Evolutionary conservation across 495 filamentous ascomycete genomes (phyloP).

Genomic region (Pseudotulostoma volvatum): DNA sequence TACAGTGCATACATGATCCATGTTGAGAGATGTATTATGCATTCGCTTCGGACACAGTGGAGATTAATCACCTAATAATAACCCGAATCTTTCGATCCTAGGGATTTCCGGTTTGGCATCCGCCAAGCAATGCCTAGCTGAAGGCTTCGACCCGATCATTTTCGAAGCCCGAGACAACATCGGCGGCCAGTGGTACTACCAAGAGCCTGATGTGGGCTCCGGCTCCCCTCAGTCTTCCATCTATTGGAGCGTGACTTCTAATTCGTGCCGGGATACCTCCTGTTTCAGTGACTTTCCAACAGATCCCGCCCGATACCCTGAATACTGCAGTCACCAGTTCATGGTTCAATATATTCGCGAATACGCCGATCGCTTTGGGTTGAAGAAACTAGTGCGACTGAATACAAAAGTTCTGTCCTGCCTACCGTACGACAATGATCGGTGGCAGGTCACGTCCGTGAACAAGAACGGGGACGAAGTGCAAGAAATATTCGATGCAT

Average conservation of each 20-base stretch:
- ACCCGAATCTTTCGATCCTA: neutral
- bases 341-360: slow-evolving; percentile 14
- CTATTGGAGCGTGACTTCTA: slow-evolving; percentile 12
- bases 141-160: slow-evolving; percentile 9
- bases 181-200: slow-evolving; percentile 13
- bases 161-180: slow-evolving; percentile 14
- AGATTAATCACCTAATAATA: neutral
- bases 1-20: too few species aligned
- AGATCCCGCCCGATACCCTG: slow-evolving; percentile 13
- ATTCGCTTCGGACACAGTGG: too few species aligned
- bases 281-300: slow-evolving; percentile 20
- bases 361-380: slow-evolving; percentile 15
- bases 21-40: too few species aligned
- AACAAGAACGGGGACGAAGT: neutral
- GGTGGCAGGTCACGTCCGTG: neutral
- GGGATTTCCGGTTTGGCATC: slow-evolving; percentile 12
- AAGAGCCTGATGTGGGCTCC: slow-evolving; percentile 1
- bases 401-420: slow-evolving; percentile 10
- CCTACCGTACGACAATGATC: slow-evolving; percentile 2
- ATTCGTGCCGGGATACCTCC: slow-evolving; percentile 13
- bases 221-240: slow-evolving; percentile 9
- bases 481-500: slow-evolving; percentile 9
- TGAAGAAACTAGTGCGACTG: slow-evolving; percentile 10
- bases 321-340: slow-evolving; percentile 9
- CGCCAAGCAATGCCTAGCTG: slow-evolving; percentile 17